Conservation (phyloP, 768 basidiomycete genomes). For the Pulveroboletus sp. region DNA sequence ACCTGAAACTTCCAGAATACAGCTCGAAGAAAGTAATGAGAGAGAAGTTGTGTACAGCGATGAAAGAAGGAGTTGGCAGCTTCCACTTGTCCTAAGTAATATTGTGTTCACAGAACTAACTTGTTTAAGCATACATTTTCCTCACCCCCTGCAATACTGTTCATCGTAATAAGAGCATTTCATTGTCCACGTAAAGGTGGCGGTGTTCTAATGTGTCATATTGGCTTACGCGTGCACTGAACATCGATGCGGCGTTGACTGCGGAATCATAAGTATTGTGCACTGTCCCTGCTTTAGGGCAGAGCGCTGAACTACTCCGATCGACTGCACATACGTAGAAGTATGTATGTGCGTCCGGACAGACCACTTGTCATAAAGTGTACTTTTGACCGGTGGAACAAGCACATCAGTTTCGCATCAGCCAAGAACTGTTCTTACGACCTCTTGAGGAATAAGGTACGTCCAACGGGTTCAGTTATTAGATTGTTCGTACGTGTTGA, state of each 20-base stretch:
- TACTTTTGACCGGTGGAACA: slow-evolving; percentile 66
- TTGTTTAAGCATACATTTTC: slow-evolving; percentile 19
- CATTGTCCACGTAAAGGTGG: not conserved
- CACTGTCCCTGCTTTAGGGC: not conserved
- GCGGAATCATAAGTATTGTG: slow-evolving; percentile 27
- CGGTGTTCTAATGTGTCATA: slow-evolving; percentile 3
- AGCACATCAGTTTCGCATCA: slow-evolving; percentile 75
- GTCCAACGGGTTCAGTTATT: slow-evolving; percentile 15
- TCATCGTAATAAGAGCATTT: slow-evolving; percentile 5
- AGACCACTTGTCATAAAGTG: slow-evolving; percentile 82
- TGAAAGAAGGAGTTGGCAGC: slow-evolving; percentile 91
- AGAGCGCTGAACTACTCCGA: slow-evolving; percentile 3
- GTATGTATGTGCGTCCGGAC: slow-evolving; percentile 54
- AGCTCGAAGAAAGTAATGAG: slow-evolving; percentile 80
- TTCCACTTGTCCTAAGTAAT: slow-evolving; percentile 86
- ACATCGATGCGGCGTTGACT: slow-evolving; percentile 11
- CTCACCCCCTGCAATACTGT: slow-evolving; percentile 11
- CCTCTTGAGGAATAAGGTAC: slow-evolving; percentile 67
- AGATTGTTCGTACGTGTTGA: not conserved
- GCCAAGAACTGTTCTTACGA: slow-evolving; percentile 78
- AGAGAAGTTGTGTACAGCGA: slow-evolving; percentile 78
- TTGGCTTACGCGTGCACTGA: not conserved
- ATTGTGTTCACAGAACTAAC: slow-evolving; percentile 20
- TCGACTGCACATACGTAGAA: slow-evolving; percentile 5
- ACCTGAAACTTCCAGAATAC: slow-evolving; percentile 94